A percentile compares a stretch with the other conserved stretches of the same genome.
Evolutionary conservation across 164 flowering plant species (phyloP).

Genomic region (Chimonanthus salicifolius): DNA sequence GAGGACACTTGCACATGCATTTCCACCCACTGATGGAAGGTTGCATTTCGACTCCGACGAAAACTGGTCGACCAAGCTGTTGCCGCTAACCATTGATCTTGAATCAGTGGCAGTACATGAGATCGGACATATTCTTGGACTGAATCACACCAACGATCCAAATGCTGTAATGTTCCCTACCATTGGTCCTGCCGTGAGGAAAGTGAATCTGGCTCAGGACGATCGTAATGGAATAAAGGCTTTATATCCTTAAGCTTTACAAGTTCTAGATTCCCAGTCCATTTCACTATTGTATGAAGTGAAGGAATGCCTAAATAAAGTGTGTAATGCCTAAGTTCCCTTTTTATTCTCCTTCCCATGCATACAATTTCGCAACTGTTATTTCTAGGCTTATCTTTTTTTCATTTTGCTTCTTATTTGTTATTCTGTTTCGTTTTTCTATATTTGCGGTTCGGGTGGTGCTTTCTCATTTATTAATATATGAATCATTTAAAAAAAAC

Average conservation of each 20-base stretch:
- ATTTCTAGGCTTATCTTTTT: too few relatives aligned
- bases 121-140: constrained; percentile 26
- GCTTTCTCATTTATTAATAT: too few relatives aligned
- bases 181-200: constrained; percentile 3
- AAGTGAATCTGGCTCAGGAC: constrained; percentile 6
- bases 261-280: too few relatives aligned
- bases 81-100: constrained; percentile 15
- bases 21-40: constrained; percentile 22
- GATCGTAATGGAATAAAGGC: constrained; percentile 18
- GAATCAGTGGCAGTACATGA: constrained; percentile 48
- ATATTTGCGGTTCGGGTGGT: too few relatives aligned
- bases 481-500: too few relatives aligned
- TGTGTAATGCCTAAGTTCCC: too few relatives aligned
- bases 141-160: constrained; percentile 13
- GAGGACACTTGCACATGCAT: constrained; percentile 45
- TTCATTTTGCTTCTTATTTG: too few relatives aligned
- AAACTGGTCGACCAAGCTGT: constrained; percentile 7
- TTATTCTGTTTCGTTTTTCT: too few relatives aligned
- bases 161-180: constrained; percentile 19
- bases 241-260: constrained; percentile 3
- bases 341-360: too few relatives aligned
- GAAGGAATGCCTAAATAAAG: too few relatives aligned
- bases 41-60: constrained; percentile 26
- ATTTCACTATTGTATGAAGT: too few relatives aligned
- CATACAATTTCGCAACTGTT: too few relatives aligned